A percentile compares a stretch with the other conserved stretches of the same genome.
Conservation (phyloP, 2,329 filamentous ascomycete species). For the Diaporthe nobilis region DNA sequence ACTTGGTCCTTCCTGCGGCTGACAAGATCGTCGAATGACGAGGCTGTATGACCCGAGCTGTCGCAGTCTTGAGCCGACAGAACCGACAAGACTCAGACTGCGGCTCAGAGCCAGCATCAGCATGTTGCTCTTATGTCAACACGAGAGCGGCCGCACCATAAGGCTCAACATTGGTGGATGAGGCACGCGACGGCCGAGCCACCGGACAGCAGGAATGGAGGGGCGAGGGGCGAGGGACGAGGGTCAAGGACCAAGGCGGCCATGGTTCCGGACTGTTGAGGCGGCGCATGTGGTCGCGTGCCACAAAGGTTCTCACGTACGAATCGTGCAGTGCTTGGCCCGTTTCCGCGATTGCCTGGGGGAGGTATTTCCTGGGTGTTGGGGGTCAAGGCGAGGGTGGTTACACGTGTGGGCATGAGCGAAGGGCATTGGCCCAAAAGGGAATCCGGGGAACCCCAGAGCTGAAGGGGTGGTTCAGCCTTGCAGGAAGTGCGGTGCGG, state of each 20-base stretch:
- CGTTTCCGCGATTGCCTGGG: constrained; percentile 11
- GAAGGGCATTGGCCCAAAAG: neutral
- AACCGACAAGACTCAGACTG: neutral
- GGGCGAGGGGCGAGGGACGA: neutral
- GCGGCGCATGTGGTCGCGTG: constrained; percentile 16
- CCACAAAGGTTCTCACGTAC: constrained; percentile 26
- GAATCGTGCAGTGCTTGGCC: constrained; percentile 24
- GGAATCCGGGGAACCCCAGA: constrained; percentile 11
- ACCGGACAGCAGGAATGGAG: neutral
- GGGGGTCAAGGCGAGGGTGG: neutral
- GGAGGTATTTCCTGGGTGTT: neutral
- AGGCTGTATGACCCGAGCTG: neutral
- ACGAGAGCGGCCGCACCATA: neutral
- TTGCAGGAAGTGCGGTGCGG: constrained; percentile 26
- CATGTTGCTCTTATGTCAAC: neutral
- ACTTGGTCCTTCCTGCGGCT: neutral
- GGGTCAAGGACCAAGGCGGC: neutral
- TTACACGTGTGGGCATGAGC: constrained; percentile 25
- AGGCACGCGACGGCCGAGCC: neutral
- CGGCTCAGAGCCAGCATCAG: neutral
- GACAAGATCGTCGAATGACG: neutral
- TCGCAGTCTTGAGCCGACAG: neutral
- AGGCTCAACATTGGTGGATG: neutral
- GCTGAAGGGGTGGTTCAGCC: constrained; percentile 8
- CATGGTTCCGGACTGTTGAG: neutral